These are phyloP conservation scores for Pythium guiyangense DNA, from an alignment of 352 stramenopile species.

Conservation along the genomic window DNA sequence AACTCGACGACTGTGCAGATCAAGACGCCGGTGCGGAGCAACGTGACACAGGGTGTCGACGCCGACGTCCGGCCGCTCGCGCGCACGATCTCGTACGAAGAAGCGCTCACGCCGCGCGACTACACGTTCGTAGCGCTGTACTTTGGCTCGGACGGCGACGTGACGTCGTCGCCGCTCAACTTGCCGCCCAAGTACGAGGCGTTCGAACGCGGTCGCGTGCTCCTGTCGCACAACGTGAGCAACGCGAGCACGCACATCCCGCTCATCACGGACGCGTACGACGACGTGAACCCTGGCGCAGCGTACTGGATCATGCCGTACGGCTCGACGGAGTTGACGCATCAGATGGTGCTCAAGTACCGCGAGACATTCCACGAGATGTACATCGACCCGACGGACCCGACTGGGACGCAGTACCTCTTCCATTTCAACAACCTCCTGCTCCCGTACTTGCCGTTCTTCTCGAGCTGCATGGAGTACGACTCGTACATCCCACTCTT, in stretches of 20 bases:
- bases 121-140: constrained; percentile 92
- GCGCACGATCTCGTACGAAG: constrained; percentile 81
- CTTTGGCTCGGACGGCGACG: constrained; percentile 48
- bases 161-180: constrained; percentile 88
- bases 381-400: constrained; percentile 47
- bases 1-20: constrained; percentile 89
- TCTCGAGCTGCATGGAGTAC: constrained; percentile 95
- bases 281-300: constrained; percentile 44
- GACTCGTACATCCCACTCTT: constrained; percentile 95
- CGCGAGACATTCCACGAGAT: constrained; percentile 95
- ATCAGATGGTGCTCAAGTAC: constrained; percentile 91
- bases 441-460: constrained; percentile 95
- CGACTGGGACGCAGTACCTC: constrained; percentile 36
- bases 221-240: constrained; percentile 93
- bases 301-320: constrained; percentile 76
- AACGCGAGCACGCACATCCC: constrained; percentile 47
- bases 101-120: constrained; percentile 62
- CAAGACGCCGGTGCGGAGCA: constrained; percentile 65
- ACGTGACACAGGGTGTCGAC: constrained; percentile 59
- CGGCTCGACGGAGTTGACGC: constrained; percentile 59
- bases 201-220: constrained; percentile 91
- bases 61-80: constrained; percentile 73
- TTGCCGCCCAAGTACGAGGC: constrained; percentile 92
- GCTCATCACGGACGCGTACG: constrained; percentile 70
- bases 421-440: constrained; percentile 83